phyloP scores from a whole-genome alignment of 495 filamentous ascomycete species.

The Monascus purpureus region DNA sequence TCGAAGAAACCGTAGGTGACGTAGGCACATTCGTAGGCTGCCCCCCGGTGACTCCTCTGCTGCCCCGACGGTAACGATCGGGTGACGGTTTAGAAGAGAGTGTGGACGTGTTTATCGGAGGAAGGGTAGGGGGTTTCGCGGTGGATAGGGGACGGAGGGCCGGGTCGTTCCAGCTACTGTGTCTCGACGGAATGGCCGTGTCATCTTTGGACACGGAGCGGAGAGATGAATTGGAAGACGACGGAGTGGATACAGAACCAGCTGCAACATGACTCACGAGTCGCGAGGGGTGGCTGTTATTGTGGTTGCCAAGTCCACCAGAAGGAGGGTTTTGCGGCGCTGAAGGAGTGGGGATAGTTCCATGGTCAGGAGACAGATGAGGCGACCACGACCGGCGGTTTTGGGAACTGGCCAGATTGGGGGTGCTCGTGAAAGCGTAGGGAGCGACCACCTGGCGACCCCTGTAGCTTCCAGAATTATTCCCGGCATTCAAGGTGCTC shows the following conservation, averaged over 20 bases:
- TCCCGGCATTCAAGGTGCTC: slow-evolving; percentile 46
- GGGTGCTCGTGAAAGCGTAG: slow-evolving; percentile 73
- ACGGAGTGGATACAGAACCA: slow-evolving; percentile 46
- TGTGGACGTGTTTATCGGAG: slow-evolving; percentile 29
- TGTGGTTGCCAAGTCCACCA: too few relatives aligned
- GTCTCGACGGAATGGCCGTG: slow-evolving; percentile 28
- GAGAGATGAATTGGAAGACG: slow-evolving; percentile 29
- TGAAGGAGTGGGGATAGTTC: slow-evolving; percentile 50
- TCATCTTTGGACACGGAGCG: slow-evolving; percentile 35
- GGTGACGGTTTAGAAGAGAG: slow-evolving; percentile 47
- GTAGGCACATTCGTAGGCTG: slow-evolving; percentile 13
- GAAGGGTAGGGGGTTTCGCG: slow-evolving; percentile 32
- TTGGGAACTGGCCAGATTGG: slow-evolving; percentile 42
- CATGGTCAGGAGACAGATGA: slow-evolving; percentile 53
- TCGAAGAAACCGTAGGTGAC: slow-evolving; percentile 4
- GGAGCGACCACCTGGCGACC: slow-evolving; percentile 55
- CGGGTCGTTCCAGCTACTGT: slow-evolving; percentile 17
- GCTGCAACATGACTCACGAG: slow-evolving; percentile 44
- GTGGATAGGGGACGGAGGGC: slow-evolving; percentile 37
- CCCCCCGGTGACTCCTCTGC: slow-evolving; percentile 28
- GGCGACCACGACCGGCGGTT: slow-evolving; percentile 44
- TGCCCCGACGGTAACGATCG: slow-evolving; percentile 51
- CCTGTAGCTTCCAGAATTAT: slow-evolving; percentile 50
- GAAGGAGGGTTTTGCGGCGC: slow-evolving; percentile 31
- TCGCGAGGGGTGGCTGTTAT: slow-evolving; percentile 20